Percentiles rank a stretch among this genome's conserved stretches.
These are phyloP conservation scores for Fusarium longipes DNA, from an alignment of 2,329 filamentous ascomycete species.

Conservation along the genomic window DNA sequence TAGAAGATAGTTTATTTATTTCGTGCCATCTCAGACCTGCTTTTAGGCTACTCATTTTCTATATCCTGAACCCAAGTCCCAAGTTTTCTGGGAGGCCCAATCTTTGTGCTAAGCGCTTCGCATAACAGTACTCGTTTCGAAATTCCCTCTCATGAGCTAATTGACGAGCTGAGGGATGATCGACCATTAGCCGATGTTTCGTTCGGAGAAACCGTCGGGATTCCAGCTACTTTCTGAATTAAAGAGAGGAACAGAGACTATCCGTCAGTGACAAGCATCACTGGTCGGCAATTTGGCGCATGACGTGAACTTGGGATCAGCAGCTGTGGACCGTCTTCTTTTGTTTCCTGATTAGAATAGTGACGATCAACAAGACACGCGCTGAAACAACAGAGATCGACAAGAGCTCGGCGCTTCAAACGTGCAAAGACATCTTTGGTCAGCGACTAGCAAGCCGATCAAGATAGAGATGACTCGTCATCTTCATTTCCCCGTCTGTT, in stretches of 20 bases:
- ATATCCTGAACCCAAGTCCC: no score
- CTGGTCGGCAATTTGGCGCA: conserved; percentile 14
- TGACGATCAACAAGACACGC: conserved; percentile 37
- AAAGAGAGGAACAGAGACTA: conserved; percentile 9
- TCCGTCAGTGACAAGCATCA: conserved; percentile 14
- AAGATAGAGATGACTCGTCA: conserved; percentile 27
- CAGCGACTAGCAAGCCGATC: conserved; percentile 1
- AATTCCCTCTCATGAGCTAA: neutral
- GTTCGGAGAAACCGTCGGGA: conserved; percentile 32
- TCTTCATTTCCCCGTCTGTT: conserved; percentile 39
- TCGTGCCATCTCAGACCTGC: no score
- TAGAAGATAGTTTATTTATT: no score
- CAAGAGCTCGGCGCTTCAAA: conserved; percentile 25
- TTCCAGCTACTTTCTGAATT: conserved; percentile 3
- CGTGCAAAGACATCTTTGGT: conserved; percentile 21
- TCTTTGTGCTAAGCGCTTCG: conserved; percentile 3
- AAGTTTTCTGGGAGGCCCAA: no score
- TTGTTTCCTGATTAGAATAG: conserved; percentile 18
- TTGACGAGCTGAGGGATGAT: conserved; percentile 5
- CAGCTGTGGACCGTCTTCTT: conserved; percentile 14
- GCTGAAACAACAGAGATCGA: conserved; percentile 33
- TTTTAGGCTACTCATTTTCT: no score
- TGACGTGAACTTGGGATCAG: conserved; percentile 29
- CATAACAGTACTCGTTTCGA: conserved; percentile 16
- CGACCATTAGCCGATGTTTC: conserved; percentile 25